Base-by-base conservation (phyloP, 306 rosid species). In the Lupinus albus region DNA sequence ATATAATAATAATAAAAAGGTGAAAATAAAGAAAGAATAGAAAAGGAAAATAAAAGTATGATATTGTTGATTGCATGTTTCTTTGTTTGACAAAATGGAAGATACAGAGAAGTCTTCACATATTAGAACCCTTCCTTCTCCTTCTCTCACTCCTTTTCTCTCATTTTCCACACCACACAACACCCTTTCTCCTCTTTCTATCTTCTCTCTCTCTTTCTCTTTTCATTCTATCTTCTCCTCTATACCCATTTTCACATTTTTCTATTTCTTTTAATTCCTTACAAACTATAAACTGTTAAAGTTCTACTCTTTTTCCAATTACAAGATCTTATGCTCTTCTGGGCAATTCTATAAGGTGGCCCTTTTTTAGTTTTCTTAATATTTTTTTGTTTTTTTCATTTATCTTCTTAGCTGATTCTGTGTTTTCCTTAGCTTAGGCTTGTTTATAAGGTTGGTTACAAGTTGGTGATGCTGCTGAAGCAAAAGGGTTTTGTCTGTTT, bases 51-150 rank as follows among this genome's bases (percentile, higher is more conserved):
- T 2, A 0, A n/a, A 32, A 56, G 80, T 74, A 60, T 9, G 73
- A 20, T 7, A 67, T 14, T 64, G 74, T 50, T 18, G 3, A 21
- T 2, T 2, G 10, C 41, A 57, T 14, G 38, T 9, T 3, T 32
- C 7, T 4, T 32, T 32, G 36, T 57, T 28, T 13, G 32, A 71
- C 70, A 20, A 2, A 1, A 83, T 70, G 81, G 74, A n/a, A n/a
- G n/a, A 25, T 25, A 4, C 30, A 25, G 30, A 25, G 4, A 25
- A 79, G 59, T 68, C 58, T 61, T 50, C 68, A 79, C 72, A 79
- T 77, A 74, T 60, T 78, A 76, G 4, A 25, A 25, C 30, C 42
- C 39, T 25, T 25, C 30, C 30, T 33, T 33, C 57, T 25, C 3
- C 68, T 73, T 12, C 15, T 61, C 53, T 41, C 33, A 49, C 68